phyloP scores from a whole-genome alignment of 352 stramenopile species.

The Phytophthora sansomeana region DNA sequence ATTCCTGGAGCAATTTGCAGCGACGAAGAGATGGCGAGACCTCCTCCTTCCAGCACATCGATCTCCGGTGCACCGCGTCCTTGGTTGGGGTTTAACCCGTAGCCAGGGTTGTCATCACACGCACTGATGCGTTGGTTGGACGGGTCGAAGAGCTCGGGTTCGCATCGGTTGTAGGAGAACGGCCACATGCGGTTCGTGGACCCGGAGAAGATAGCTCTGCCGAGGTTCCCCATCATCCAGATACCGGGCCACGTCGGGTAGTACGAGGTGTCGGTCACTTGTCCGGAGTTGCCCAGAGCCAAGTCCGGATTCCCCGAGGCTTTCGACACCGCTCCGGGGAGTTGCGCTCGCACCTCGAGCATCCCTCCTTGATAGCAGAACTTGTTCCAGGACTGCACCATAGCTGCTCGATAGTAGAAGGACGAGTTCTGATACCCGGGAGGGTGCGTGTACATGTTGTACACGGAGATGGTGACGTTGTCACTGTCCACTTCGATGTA shows the following conservation, averaged over 20 bases:
- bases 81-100: conserved; percentile 85
- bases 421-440: conserved; percentile 54
- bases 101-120: conserved; percentile 93
- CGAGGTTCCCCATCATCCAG: conserved; percentile 98
- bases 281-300: conserved; percentile 50
- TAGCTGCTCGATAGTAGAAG: conserved; percentile 76
- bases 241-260: conserved; percentile 95
- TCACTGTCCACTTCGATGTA: conserved; percentile 52
- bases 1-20: conserved; percentile 89
- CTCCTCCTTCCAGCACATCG: conserved; percentile 93
- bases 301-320: conserved; percentile 60
- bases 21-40: conserved; percentile 88
- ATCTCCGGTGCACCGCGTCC: conserved; percentile 94
- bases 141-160: conserved; percentile 64
- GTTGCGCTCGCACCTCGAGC: conserved; percentile 90
- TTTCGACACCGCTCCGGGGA: conserved; percentile 80
- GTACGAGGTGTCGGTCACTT: conserved; percentile 64
- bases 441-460: conserved; percentile 64
- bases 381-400: conserved; percentile 94
- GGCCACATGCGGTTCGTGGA: conserved; percentile 97
- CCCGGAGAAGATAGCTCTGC: conserved; percentile 94
- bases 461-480: conserved; percentile 51
- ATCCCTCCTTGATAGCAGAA: conserved; percentile 95
- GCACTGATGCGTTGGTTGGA: conserved; percentile 84
- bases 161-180: conserved; percentile 95